Conservation (phyloP, 441 rosid genomes). For the Arabidopsis lyrata region DNA sequence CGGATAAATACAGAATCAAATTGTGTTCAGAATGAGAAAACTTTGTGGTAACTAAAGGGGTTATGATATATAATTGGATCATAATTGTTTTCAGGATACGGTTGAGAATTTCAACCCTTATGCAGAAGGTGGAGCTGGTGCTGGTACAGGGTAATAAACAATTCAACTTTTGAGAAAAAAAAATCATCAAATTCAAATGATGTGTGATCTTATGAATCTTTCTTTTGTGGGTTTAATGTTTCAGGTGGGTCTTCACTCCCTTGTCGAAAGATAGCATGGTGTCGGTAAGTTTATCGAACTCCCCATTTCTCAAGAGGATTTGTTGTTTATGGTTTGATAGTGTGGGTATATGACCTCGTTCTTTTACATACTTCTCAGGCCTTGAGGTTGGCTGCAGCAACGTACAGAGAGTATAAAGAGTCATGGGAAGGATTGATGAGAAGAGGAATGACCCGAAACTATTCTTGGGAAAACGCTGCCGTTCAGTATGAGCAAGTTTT, state of each 20-base stretch:
- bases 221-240: constrained; percentile 13
- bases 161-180: not conserved
- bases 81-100: constrained; percentile 68
- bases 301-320: not conserved
- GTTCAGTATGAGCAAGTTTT: constrained; percentile 84
- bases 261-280: constrained; percentile 80
- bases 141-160: constrained; percentile 85
- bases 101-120: constrained; percentile 83
- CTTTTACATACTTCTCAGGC: constrained; percentile 53
- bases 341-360: not conserved
- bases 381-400: constrained; percentile 63
- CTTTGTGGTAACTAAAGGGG: not conserved
- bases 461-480: constrained; percentile 90
- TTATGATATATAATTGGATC: constrained; percentile 19
- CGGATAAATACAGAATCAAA: not conserved
- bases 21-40: constrained; percentile 9
- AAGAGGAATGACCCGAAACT: constrained; percentile 78
- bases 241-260: constrained; percentile 92
- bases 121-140: constrained; percentile 66
- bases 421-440: constrained; percentile 86
- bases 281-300: constrained; percentile 53
- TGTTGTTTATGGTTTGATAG: not conserved
- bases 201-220: constrained; percentile 26
- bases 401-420: constrained; percentile 75
- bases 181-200: not conserved